These are phyloP conservation scores for Shiraia sp. DNA, from an alignment of 2,329 filamentous ascomycete genomes.

Conservation along the genomic window DNA sequence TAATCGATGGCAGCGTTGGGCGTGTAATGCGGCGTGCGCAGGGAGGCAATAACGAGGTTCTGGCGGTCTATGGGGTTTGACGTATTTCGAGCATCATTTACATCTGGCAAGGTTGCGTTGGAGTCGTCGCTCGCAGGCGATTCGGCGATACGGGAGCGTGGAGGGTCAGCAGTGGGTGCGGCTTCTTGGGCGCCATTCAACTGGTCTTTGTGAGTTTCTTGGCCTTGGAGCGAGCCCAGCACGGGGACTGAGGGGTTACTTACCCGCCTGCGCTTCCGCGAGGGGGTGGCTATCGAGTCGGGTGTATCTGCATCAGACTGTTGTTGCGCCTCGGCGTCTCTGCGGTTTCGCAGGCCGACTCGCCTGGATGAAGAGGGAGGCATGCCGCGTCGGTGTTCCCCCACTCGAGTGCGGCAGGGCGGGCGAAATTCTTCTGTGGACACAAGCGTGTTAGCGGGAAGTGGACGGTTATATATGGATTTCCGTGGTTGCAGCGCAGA, in stretches of 20 bases:
- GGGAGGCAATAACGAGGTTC: slow-evolving; percentile 44
- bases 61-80: slow-evolving; percentile 40
- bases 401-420: slow-evolving; percentile 12
- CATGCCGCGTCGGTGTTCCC: slow-evolving; percentile 17
- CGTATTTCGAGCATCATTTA: slow-evolving; percentile 34
- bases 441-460: too few species aligned
- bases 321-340: slow-evolving; percentile 37
- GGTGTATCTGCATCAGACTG: slow-evolving; percentile 49
- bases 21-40: slow-evolving; percentile 51
- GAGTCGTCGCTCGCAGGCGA: slow-evolving; percentile 49
- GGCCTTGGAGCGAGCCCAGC: not conserved
- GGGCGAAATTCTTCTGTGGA: too few species aligned
- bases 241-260: slow-evolving; percentile 21
- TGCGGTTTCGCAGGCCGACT: slow-evolving; percentile 33
- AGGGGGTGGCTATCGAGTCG: slow-evolving; percentile 53
- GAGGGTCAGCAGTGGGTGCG: slow-evolving; percentile 23
- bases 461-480: too few species aligned
- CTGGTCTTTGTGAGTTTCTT: slow-evolving; percentile 26
- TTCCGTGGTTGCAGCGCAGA: not conserved
- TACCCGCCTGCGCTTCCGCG: slow-evolving; percentile 53
- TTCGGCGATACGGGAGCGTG: slow-evolving; percentile 40
- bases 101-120: slow-evolving; percentile 42
- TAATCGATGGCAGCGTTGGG: slow-evolving; percentile 63
- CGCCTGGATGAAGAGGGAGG: slow-evolving; percentile 35
- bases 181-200: slow-evolving; percentile 40